phyloP scores from a whole-genome alignment of 2,329 filamentous ascomycete genomes.

The Neopestalotiopsis rosae region DNA sequence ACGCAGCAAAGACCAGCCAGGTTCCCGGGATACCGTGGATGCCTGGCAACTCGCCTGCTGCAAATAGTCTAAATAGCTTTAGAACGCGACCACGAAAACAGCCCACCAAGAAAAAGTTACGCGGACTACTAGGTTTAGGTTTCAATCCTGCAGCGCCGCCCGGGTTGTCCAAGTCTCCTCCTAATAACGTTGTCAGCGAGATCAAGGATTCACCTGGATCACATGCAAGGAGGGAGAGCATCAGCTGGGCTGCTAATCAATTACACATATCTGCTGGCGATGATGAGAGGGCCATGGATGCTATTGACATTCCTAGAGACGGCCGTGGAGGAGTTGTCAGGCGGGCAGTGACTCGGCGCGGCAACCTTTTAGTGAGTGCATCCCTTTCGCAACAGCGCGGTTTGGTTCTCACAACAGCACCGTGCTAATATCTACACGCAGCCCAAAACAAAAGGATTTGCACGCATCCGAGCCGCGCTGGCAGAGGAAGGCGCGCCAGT shows the following conservation, averaged over 20 bases:
- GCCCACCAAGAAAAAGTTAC: constrained; percentile 59
- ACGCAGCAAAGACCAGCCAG: constrained; percentile 64
- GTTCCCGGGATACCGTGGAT: constrained; percentile 62
- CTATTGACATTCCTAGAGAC: constrained; percentile 53
- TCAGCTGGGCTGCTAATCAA: constrained; percentile 89
- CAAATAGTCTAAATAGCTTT: constrained; percentile 83
- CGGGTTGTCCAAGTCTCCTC: constrained; percentile 74
- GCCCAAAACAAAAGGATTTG: constrained; percentile 97
- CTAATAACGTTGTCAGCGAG: constrained; percentile 48
- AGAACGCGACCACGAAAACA: constrained; percentile 74
- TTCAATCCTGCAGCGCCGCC: constrained; percentile 50
- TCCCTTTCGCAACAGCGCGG: background rate
- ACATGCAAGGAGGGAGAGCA: constrained; percentile 78
- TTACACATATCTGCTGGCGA: constrained; percentile 84
- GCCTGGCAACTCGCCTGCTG: constrained; percentile 70
- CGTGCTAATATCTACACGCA: constrained; percentile 46
- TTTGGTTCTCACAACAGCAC: constrained; percentile 19
- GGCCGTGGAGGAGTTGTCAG: constrained; percentile 78
- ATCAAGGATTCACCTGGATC: constrained; percentile 42
- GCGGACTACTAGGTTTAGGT: constrained; percentile 54
- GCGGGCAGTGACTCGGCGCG: constrained; percentile 81
- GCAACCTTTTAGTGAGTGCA: constrained; percentile 79
- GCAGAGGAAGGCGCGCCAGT: constrained; percentile 87
- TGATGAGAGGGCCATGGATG: constrained; percentile 67
- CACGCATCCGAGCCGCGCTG: constrained; percentile 87